phyloP scores from a whole-genome alignment of 2,329 filamentous ascomycete species.

The Sarocladiaceae sp. region DNA sequence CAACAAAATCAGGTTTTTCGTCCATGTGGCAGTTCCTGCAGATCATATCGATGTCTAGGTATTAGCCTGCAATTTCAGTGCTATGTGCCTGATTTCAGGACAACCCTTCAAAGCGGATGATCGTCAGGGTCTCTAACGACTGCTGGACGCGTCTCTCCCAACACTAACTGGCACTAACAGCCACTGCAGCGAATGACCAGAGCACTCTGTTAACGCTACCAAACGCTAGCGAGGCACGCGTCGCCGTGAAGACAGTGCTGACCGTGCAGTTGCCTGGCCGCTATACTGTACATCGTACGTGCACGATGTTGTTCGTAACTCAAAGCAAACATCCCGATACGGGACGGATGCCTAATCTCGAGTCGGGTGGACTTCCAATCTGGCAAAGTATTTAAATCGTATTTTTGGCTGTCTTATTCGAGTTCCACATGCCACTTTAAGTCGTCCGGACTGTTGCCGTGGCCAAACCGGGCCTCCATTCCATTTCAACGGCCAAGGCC shows the following conservation, averaged over 20 bases:
- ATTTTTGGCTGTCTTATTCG: neutral
- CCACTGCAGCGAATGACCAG: neutral
- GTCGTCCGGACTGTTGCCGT: neutral
- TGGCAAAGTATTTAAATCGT: neutral
- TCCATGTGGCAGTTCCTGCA: neutral
- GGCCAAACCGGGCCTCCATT: slow-evolving; percentile 1
- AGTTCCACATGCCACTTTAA: neutral
- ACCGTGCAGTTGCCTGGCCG: neutral
- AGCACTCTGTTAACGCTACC: neutral
- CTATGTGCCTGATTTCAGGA: neutral
- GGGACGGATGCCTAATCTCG: neutral
- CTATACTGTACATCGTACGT: neutral
- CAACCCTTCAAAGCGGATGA: neutral
- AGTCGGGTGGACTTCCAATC: neutral
- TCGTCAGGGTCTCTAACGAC: neutral
- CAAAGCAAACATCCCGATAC: neutral
- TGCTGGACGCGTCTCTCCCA: neutral
- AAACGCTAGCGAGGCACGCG: neutral
- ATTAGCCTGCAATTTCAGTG: neutral
- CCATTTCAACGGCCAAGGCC: neutral
- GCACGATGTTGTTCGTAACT: neutral
- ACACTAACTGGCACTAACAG: neutral
- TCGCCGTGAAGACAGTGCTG: neutral
- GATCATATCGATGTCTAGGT: neutral
- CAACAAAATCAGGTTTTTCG: neutral